These are phyloP conservation scores for Lycium ferocissimum DNA, from an alignment of 257 asterid species.

Conservation along the genomic window DNA sequence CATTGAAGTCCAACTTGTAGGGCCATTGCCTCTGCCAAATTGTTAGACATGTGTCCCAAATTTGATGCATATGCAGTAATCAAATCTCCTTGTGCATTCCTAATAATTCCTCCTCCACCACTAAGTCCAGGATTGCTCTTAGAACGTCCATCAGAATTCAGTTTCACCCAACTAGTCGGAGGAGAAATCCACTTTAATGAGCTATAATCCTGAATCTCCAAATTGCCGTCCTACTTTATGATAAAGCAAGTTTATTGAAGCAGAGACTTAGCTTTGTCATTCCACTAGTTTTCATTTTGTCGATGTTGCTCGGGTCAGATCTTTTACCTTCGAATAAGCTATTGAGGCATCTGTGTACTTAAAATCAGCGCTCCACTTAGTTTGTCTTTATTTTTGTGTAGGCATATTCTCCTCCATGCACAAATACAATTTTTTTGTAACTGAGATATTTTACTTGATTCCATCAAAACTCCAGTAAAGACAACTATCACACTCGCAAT, in stretches of 20 bases:
- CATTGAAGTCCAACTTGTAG: too few species aligned
- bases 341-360: not conserved
- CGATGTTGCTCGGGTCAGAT: not conserved
- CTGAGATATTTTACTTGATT: too few species aligned
- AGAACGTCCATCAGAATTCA: too few species aligned
- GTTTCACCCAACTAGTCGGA: too few species aligned
- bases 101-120: too few species aligned
- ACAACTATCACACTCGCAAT: not conserved
- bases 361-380: not conserved
- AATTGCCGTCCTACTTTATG: not conserved
- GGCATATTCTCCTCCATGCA: not conserved
- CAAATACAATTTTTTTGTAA: not conserved
- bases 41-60: too few species aligned
- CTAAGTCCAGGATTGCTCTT: too few species aligned
- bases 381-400: not conserved
- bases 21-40: too few species aligned
- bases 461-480: too few species aligned
- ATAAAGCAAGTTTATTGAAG: conserved; percentile 12
- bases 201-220: not conserved
- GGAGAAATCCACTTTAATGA: too few species aligned
- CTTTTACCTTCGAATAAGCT: not conserved
- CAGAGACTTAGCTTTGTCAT: not conserved
- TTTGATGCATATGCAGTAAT: too few species aligned
- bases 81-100: too few species aligned
- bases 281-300: not conserved